Base-by-base conservation (phyloP, 2,329 filamentous ascomycete genomes). In the Talaromyces sp. region DNA sequence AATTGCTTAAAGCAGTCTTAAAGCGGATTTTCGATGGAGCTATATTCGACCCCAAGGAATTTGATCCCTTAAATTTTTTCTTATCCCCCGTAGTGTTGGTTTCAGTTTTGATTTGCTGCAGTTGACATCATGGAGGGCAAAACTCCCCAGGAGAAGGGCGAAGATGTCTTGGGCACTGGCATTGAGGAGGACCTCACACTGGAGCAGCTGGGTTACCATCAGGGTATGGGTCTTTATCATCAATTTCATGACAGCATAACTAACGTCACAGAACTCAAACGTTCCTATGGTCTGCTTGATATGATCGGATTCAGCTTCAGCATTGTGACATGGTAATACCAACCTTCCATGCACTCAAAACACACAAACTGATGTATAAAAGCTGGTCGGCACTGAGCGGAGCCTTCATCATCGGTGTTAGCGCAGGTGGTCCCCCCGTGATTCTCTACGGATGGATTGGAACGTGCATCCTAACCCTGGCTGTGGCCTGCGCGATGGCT, bases 271-370 rank as follows among this genome's bases (percentile, higher is more conserved):
- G 84, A 87, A 72, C 79, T 87, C 68, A 85, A 85, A 71, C 82
- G 84, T 9, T 83, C 79, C 9, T 87, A 87, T 68, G 78, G 82
- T 10, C 72, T 86, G 6, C 68, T 86, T 33, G 84, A 84, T 41
- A 87, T 87, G 83, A 79, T 87, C 39, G 85, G 83, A 0, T 87
- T 87, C 74, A 82, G 80, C 54, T 87, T 87, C 72, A 82, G 79
- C 64, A 84, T 87, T 54, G 83, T 87, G 50, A 86, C 85, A 37
- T 83, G 78, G 78, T 80, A 67, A 11, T 19, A 52, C 50, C 13
- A 13, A 1, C 10, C 10, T 13, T 6, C 50, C 3, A 13, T 14
- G 7, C 22, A n/a, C 3, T 1, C 7, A 2, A 1, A 37, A 35
- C 22, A 37, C 9, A 56, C n/a, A 14, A 22, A 35, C 50, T 56